A percentile compares a stretch with the other conserved stretches of the same genome.
phyloP scores from a whole-genome alignment of 345 rosid genomes.

The Populus nigra region DNA sequence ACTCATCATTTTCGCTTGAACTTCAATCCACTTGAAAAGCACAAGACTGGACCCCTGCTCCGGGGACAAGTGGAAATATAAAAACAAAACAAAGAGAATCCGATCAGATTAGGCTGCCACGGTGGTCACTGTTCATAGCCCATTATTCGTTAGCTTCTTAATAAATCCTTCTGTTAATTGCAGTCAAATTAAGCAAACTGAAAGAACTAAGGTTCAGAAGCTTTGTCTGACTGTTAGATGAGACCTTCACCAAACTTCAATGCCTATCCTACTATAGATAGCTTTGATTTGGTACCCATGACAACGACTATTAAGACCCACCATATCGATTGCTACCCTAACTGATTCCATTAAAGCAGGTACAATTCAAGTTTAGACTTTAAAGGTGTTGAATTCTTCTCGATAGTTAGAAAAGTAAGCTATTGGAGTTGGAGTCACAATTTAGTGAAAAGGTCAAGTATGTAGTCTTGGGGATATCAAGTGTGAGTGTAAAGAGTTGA shows the following conservation, averaged over 20 bases:
- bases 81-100: background rate
- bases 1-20: slow-evolving; percentile 30
- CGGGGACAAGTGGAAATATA: background rate
- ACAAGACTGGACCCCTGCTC: slow-evolving; percentile 5
- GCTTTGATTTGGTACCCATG: slow-evolving; percentile 9
- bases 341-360: background rate
- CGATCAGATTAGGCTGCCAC: slow-evolving; percentile 16
- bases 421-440: too few relatives aligned
- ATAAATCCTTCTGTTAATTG: background rate
- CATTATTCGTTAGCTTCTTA: background rate
- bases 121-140: background rate
- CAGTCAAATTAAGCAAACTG: background rate
- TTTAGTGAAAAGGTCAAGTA: background rate
- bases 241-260: slow-evolving; percentile 17
- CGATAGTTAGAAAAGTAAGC: background rate
- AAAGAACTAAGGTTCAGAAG: background rate
- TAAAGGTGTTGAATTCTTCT: background rate
- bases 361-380: background rate
- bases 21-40: slow-evolving; percentile 6
- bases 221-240: background rate
- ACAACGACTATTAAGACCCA: slow-evolving; percentile 1
- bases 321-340: background rate
- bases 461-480: background rate
- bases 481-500: background rate
- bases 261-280: slow-evolving; percentile 20